A percentile compares a stretch with the other conserved stretches of the same genome.
phyloP scores from a whole-genome alignment of 2,329 filamentous ascomycete species.

The Ceratocystis destructans region DNA sequence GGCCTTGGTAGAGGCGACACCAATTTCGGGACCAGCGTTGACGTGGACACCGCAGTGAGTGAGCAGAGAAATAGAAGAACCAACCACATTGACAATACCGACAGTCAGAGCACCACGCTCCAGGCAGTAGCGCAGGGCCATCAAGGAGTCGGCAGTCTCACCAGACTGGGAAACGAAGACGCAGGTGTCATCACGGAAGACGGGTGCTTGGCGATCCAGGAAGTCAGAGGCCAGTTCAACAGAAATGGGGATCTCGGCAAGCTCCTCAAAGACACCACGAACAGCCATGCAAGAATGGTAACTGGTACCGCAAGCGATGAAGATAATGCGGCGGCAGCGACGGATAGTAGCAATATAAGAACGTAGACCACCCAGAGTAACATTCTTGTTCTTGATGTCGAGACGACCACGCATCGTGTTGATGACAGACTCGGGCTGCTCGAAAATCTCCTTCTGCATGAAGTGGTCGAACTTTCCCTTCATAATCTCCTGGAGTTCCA shows the following conservation, averaged over 20 bases:
- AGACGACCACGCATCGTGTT: constrained; percentile 99
- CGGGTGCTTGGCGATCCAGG: constrained; percentile 86
- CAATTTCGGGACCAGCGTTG: constrained; percentile 96
- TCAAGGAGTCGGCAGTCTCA: constrained; percentile 92
- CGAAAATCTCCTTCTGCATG: constrained; percentile 99
- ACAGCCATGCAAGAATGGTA: constrained; percentile 99
- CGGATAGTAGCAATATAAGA: constrained; percentile 96
- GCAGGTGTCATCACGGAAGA: constrained; percentile 98
- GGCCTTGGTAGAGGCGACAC: constrained; percentile 97
- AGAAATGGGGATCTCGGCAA: constrained; percentile 93
- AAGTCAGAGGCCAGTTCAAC: constrained; percentile 98
- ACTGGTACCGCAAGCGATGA: constrained; percentile 96
- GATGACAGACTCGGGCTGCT: constrained; percentile 97
- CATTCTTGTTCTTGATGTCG: constrained; percentile 82
- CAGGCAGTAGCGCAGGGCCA: constrained; percentile 94
- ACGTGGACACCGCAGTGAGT: constrained; percentile 99
- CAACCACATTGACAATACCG: constrained; percentile 96
- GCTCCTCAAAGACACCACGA: constrained; percentile 91
- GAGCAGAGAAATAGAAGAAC: constrained; percentile 94
- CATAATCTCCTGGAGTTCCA: constrained; percentile 99
- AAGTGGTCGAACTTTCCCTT: constrained; percentile 99
- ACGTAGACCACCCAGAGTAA: constrained; percentile 87
- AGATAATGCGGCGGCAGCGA: constrained; percentile 92
- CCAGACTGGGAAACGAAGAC: constrained; percentile 98
- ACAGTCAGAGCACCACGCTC: constrained; percentile 95